Percentiles rank a stretch among this genome's conserved stretches.
Conservation (phyloP, 1,284 basidiomycete species). For the Trametes hirsuta region DNA sequence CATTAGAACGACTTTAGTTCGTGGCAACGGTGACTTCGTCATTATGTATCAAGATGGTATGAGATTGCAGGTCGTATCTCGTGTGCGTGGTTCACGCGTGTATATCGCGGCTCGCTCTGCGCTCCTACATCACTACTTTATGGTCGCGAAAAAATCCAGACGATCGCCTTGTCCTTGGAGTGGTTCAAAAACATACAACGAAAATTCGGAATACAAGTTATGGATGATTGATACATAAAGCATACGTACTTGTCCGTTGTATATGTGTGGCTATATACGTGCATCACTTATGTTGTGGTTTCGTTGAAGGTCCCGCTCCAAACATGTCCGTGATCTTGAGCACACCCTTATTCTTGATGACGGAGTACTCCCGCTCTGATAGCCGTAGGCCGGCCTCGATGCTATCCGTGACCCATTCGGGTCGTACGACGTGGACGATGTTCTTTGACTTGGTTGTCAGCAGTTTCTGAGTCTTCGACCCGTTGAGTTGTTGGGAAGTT, state of each 20-base stretch:
- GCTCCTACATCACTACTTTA: too few relatives aligned
- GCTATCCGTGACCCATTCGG: slow-evolving; percentile 74
- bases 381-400: slow-evolving; percentile 57
- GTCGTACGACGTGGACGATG: slow-evolving; percentile 60
- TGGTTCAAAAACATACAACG: too few relatives aligned
- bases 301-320: slow-evolving; percentile 17
- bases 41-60: too few relatives aligned
- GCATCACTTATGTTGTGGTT: background rate
- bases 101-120: too few relatives aligned
- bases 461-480: slow-evolving; percentile 64
- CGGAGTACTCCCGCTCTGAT: slow-evolving; percentile 57
- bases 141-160: too few relatives aligned
- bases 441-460: slow-evolving; percentile 51
- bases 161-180: too few relatives aligned
- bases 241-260: background rate
- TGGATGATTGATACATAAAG: too few relatives aligned
- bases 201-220: too few relatives aligned
- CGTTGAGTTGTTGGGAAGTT: slow-evolving; percentile 68
- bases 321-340: slow-evolving; percentile 33
- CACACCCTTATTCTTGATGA: slow-evolving; percentile 44
- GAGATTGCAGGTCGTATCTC: too few relatives aligned
- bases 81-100: too few relatives aligned
- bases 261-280: background rate
- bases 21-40: too few relatives aligned
- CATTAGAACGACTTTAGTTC: too few relatives aligned